Evolutionary conservation across 148 eudicot genomes (phyloP).

Genomic region (Cornus kousa): DNA sequence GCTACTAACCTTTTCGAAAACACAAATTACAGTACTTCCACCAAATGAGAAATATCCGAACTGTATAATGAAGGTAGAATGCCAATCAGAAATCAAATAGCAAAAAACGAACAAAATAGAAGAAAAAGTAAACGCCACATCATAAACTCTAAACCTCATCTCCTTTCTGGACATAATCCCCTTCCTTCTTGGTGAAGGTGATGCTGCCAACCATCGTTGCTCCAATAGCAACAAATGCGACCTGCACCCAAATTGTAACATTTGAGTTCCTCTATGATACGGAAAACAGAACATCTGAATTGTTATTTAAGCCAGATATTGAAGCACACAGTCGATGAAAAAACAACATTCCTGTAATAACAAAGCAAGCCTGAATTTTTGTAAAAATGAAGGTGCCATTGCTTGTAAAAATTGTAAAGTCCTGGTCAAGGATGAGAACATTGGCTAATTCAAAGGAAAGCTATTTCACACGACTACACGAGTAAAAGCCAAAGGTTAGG

Average conservation of each 20-base stretch:
- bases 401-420: background rate
- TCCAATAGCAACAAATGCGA: slow-evolving; percentile 96
- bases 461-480: background rate
- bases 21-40: slow-evolving; percentile 93
- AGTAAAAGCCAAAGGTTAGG: background rate
- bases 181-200: slow-evolving; percentile 65
- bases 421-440: background rate
- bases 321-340: background rate
- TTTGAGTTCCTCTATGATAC: background rate
- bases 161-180: slow-evolving; percentile 76
- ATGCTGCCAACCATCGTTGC: slow-evolving; percentile 99
- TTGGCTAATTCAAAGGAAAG: background rate
- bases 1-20: slow-evolving; percentile 86
- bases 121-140: slow-evolving; percentile 5
- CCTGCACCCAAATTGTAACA: slow-evolving; percentile 42
- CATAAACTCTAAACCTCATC: slow-evolving; percentile 63
- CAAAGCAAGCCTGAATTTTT: background rate
- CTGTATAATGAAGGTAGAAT: slow-evolving; percentile 35
- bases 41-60: slow-evolving; percentile 98
- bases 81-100: background rate
- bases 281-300: background rate
- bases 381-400: background rate
- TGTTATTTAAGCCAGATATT: background rate
- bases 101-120: background rate
- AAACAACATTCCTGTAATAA: background rate